Evolutionary conservation across 2,329 filamentous ascomycete genomes (phyloP), one percentile per base, ranked within the genome.

Genomic region (Aspergillus sergii): DNA sequence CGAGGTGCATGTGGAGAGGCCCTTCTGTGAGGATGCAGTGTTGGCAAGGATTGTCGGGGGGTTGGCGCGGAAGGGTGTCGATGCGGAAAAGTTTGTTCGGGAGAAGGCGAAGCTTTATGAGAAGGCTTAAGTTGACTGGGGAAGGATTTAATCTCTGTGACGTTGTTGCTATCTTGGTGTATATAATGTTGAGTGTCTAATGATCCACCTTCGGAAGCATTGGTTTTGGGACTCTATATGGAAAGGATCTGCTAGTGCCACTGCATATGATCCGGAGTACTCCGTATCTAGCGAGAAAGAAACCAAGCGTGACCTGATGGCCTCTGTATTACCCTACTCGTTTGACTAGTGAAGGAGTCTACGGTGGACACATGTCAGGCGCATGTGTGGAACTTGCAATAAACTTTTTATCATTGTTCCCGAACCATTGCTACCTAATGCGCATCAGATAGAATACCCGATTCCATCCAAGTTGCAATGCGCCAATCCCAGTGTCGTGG

Each of bases 11-110:
- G 28, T 60, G 43, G 64, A 57, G 21, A 55, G 59, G 23, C 61
- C 69, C 21, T 63, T 69, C 50, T 73, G 71, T 41, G 69, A 73
- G 34, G 70, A 73, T 62, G 69, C 66, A 7, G 72, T 71, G 1
- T 62, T 73, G 64, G 69, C 67, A 11, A 61, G 70, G 16, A 59
- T 73, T 26, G 34, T 73, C 34, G 63, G 62, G 1, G 69, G 68
- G 58, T 69, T 73, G 53, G 62, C 64, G 14, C 43, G 54, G 3
- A 39, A 56, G 36, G 53, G 43, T 8, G 48, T 50, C 16, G 57
- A 59, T 23, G 21, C 55, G 16, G 48, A 59, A 23, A 32, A 30
- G 19, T 28, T 34, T n/a, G 19, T 59, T 60, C 23, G 39, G 55
- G 23, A 57, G 53, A 23, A 30, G 30, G 59, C 43, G n/a, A 34